Conservation (phyloP, 371 early-diverging fungal genomes). For the Mortierella sp. region DNA sequence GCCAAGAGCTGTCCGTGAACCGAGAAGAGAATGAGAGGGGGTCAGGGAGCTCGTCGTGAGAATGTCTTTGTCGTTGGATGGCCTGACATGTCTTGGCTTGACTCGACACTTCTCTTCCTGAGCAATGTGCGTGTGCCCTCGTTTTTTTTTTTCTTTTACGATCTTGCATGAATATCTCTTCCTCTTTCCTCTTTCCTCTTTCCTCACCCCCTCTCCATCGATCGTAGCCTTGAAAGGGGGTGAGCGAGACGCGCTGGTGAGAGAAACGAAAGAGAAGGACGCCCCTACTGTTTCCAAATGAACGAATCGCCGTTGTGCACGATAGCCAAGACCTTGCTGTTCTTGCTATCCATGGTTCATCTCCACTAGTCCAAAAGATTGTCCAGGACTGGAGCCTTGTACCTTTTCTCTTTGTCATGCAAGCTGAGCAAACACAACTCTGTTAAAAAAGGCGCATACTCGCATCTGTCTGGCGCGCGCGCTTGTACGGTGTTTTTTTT, state of each 20-base stretch:
- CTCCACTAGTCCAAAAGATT: slow-evolving; percentile 9
- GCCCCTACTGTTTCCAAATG: not conserved
- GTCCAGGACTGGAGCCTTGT: not conserved
- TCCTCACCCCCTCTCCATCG: not conserved
- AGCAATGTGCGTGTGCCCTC: not conserved
- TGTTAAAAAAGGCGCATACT: not conserved
- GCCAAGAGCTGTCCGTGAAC: not conserved
- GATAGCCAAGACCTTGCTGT: not conserved
- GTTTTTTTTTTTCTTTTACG: not conserved
- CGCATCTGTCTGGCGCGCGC: slow-evolving; percentile 3
- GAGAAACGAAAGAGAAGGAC: not conserved
- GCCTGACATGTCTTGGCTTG: not conserved
- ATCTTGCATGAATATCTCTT: not conserved
- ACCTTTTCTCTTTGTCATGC: slow-evolving; percentile 9
- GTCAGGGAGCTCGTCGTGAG: not conserved
- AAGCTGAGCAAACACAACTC: slow-evolving; percentile 8
- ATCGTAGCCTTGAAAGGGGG: not conserved
- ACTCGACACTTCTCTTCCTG: not conserved
- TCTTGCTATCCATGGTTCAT: not conserved
- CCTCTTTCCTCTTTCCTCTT: too few species aligned
- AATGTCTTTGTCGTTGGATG: not conserved
- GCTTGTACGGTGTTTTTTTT: not conserved
- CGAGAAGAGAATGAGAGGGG: too few species aligned
- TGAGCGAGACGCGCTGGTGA: not conserved
- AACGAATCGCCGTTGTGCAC: slow-evolving; percentile 6